These are phyloP conservation scores for Encephalitozoon intestinalis DNA, from an alignment of 371 early-diverging fungal genomes.

Conservation along the genomic window DNA sequence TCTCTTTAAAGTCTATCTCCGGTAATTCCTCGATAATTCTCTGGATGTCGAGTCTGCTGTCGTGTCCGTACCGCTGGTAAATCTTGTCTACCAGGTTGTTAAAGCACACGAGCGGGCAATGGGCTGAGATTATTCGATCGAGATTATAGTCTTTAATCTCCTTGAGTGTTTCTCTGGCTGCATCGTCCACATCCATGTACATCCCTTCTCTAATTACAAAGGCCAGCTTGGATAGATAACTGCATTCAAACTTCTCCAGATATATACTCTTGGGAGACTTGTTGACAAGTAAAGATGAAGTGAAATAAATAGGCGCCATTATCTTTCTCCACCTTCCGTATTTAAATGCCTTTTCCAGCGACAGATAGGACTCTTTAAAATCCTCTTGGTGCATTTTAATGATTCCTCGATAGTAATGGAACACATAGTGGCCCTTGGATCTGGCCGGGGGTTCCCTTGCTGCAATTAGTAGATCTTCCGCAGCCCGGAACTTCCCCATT, in stretches of 20 bases:
- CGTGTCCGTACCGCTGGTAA: neutral
- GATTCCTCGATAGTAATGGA: slow-evolving; percentile 11
- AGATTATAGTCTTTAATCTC: neutral
- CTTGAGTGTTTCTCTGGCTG: neutral
- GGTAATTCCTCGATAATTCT: neutral
- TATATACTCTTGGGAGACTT: neutral
- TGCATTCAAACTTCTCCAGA: neutral
- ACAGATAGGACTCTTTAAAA: neutral
- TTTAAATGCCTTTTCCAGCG: neutral
- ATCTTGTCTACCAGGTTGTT: neutral
- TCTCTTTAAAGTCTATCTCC: neutral
- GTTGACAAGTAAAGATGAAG: slow-evolving; percentile 5
- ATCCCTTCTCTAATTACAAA: neutral
- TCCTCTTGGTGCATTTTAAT: neutral
- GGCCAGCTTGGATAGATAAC: neutral
- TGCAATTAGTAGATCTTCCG: neutral
- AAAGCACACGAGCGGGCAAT: slow-evolving; percentile 14
- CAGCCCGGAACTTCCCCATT: neutral
- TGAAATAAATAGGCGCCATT: slow-evolving; percentile 7
- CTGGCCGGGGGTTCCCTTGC: neutral
- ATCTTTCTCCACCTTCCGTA: neutral
- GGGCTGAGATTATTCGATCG: neutral
- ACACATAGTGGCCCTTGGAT: neutral
- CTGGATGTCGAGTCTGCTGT: slow-evolving; percentile 12
- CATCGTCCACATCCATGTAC: neutral